phyloP scores from a whole-genome alignment of 108 stramenopile species.

The Cyclotella sp. region DNA sequence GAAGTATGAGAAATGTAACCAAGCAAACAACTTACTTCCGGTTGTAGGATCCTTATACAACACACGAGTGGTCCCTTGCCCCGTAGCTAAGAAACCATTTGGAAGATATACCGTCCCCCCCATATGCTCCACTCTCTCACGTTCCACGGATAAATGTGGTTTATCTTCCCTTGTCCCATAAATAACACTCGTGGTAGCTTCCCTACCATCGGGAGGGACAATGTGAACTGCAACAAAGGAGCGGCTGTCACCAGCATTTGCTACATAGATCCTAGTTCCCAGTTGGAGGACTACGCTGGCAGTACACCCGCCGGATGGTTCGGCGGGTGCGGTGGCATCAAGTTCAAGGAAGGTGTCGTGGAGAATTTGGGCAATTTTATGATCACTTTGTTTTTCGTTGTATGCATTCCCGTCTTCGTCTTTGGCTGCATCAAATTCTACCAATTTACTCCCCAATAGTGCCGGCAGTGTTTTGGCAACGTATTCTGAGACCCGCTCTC shows the following conservation, averaged over 20 bases:
- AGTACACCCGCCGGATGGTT: constrained; percentile 71
- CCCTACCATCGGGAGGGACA: constrained; percentile 20
- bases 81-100: constrained; percentile 29
- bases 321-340: constrained; percentile 70
- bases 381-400: constrained; percentile 26
- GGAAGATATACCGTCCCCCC: constrained; percentile 82
- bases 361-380: constrained; percentile 50
- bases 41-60: constrained; percentile 62
- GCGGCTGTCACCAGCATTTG: constrained; percentile 84
- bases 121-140: constrained; percentile 65
- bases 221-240: constrained; percentile 78
- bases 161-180: constrained; percentile 80
- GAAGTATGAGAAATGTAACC: not conserved
- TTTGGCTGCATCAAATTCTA: constrained; percentile 17
- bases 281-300: constrained; percentile 73
- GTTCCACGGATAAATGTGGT: constrained; percentile 74
- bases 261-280: constrained; percentile 70
- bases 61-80: constrained; percentile 66
- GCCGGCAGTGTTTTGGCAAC: constrained; percentile 65
- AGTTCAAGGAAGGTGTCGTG: constrained; percentile 76
- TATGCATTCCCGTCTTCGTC: constrained; percentile 8
- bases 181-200: constrained; percentile 52
- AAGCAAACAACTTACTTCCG: constrained; percentile 31
- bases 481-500: constrained; percentile 80
- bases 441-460: constrained; percentile 46